Evolutionary conservation across 164 flowering plant genomes (phyloP).

Genomic region (Stephania yunnanensis): DNA sequence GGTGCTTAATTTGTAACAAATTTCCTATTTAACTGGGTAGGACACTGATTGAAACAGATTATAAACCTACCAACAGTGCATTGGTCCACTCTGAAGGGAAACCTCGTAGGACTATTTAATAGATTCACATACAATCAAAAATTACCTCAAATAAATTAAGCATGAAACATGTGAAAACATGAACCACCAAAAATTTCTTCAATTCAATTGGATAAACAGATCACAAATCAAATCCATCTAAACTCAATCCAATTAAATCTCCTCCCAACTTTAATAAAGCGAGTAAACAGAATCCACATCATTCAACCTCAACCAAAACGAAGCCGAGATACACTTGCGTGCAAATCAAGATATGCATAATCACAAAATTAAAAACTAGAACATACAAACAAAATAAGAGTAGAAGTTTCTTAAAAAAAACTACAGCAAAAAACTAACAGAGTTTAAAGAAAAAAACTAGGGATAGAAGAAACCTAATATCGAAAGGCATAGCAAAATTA

Average conservation of each 20-base stretch:
- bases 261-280: neutral
- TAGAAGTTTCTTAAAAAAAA: too few relatives aligned
- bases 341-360: neutral
- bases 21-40: neutral
- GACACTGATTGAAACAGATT: too few relatives aligned
- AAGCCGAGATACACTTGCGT: neutral
- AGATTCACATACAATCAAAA: neutral
- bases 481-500: constrained; percentile 55
- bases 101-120: neutral
- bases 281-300: neutral
- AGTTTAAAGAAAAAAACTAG: neutral
- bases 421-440: too few relatives aligned
- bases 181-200: neutral
- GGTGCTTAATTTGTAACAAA: neutral
- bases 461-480: constrained; percentile 53
- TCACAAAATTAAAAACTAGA: neutral
- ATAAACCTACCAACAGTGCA: neutral
- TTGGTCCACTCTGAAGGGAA: neutral
- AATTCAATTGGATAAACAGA: neutral
- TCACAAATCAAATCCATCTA: neutral
- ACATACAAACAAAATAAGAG: neutral
- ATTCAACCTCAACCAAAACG: neutral
- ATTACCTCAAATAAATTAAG: neutral
- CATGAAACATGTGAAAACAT: neutral
- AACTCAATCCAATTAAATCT: neutral